Conservation (phyloP, 352 stramenopile genomes). For the Globisporangium uncinulatum region DNA sequence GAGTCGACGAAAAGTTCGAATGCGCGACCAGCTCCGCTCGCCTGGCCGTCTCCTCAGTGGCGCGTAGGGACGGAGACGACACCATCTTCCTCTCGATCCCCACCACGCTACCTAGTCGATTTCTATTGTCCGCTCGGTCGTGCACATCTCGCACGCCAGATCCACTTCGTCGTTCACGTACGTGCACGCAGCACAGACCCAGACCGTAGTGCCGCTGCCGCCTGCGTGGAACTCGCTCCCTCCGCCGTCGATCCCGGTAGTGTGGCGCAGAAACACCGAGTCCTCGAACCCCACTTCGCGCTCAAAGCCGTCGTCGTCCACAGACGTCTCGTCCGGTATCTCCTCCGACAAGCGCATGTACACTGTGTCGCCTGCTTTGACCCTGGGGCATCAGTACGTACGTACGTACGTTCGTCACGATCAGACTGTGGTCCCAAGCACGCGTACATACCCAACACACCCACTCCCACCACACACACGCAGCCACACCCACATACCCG, state of each 20-base stretch:
- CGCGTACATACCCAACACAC: neutral
- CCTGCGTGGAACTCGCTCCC: too few species aligned
- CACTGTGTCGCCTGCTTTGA: conserved; percentile 69
- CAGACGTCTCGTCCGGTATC: conserved; percentile 44
- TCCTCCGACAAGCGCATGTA: conserved; percentile 70
- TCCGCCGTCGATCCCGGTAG: conserved; percentile 7
- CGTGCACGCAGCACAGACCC: conserved; percentile 69
- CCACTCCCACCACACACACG: conserved; percentile 2
- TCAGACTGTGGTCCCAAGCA: neutral
- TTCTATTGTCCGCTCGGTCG: conserved; percentile 30
- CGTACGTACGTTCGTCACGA: neutral
- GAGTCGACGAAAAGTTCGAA: neutral
- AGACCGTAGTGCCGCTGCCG: conserved; percentile 26
- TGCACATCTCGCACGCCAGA: conserved; percentile 64
- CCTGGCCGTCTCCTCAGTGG: neutral
- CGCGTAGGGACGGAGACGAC: too few species aligned
- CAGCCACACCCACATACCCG: conserved; percentile 28
- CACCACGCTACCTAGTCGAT: conserved; percentile 20
- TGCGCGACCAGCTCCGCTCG: neutral
- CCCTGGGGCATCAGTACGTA: conserved; percentile 18
- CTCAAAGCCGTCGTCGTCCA: conserved; percentile 42
- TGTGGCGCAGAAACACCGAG: conserved; percentile 56
- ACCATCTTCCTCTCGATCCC: too few species aligned
- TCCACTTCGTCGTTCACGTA: conserved; percentile 69
- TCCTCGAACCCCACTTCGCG: conserved; percentile 71